Conservation (phyloP, 441 rosid species). For the Corymbia calophylla region DNA sequence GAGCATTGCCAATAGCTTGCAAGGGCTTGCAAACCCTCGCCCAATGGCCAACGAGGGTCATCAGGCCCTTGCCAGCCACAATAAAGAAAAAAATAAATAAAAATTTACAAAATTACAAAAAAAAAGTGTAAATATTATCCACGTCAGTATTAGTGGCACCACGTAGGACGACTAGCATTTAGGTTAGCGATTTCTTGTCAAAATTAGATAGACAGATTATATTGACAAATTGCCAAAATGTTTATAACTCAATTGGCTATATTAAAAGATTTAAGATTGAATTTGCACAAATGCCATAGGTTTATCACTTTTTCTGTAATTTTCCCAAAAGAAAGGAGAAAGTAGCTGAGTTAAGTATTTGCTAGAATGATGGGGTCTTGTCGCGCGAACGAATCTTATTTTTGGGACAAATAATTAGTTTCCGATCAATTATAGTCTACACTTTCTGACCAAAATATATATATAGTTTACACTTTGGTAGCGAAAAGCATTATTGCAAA, state of each 20-base stretch:
- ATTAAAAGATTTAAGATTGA: too few species aligned
- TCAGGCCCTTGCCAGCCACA: background rate
- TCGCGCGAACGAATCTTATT: background rate
- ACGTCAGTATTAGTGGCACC: background rate
- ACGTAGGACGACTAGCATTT: accelerated
- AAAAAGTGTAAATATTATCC: too few species aligned
- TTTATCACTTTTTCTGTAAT: too few species aligned
- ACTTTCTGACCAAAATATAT: too few species aligned
- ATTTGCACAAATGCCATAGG: background rate
- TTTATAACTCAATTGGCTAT: too few species aligned
- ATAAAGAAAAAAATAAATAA: too few species aligned
- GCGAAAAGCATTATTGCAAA: background rate
- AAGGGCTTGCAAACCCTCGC: background rate
- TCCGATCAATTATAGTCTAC: background rate
- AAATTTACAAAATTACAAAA: background rate
- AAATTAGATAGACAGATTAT: accelerated
- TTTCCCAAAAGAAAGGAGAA: background rate
- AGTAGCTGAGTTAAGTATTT: background rate
- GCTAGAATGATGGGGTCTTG: background rate
- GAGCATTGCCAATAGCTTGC: background rate
- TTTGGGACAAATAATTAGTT: background rate
- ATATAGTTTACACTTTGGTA: background rate
- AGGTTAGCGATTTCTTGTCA: background rate
- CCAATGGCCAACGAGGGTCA: background rate
- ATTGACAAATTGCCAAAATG: too few species aligned